Conservation (phyloP, 192 early-diverging fungal species). For the Coemansia sp. region DNA sequence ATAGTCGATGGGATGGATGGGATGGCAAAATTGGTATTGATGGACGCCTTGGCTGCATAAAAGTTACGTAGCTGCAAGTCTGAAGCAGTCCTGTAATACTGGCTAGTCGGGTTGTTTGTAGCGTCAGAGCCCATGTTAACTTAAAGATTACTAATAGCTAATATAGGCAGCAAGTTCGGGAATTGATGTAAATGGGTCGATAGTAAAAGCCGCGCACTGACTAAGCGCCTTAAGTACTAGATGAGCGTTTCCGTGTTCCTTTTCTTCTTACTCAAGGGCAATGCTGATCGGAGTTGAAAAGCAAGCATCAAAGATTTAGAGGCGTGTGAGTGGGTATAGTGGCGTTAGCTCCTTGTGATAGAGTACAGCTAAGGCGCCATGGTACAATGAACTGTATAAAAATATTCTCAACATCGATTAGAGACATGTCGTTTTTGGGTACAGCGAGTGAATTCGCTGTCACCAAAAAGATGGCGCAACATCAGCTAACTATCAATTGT, state of each 20-base stretch:
- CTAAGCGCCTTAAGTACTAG: neutral
- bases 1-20: conserved; percentile 33
- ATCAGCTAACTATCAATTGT: neutral
- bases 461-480: neutral
- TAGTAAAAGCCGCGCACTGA: neutral
- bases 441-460: too few relatives aligned
- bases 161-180: neutral
- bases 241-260: neutral
- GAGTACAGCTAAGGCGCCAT: neutral
- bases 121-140: neutral
- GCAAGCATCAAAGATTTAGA: neutral
- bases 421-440: too few relatives aligned
- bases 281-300: neutral
- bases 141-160: neutral
- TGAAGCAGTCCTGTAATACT: conserved; percentile 20
- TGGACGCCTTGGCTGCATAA: conserved; percentile 35
- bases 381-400: neutral
- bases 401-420: too few relatives aligned
- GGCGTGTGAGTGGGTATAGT: neutral
- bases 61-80: conserved; percentile 20
- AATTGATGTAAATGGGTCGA: neutral
- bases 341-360: neutral
- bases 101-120: conserved; percentile 7
- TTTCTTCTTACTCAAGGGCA: neutral
- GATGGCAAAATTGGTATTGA: conserved; percentile 27